A percentile compares a stretch with the other conserved stretches of the same genome.
phyloP scores from a whole-genome alignment of 2,329 filamentous ascomycete species.

The Fusarium palustre region DNA sequence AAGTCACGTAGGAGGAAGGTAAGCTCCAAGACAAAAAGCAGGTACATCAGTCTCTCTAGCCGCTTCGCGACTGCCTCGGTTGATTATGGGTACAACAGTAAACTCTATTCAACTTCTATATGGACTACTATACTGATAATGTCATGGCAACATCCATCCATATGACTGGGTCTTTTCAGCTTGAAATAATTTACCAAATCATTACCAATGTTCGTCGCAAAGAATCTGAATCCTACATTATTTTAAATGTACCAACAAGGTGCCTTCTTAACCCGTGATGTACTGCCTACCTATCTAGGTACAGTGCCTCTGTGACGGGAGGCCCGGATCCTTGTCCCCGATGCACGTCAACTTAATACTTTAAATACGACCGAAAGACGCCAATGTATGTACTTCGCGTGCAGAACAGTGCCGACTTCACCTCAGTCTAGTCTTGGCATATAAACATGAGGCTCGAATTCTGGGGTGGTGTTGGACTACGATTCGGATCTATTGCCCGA shows the following conservation, averaged over 20 bases:
- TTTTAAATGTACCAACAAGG: not conserved
- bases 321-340: slow-evolving; percentile 17
- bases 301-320: not conserved
- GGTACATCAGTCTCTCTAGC: slow-evolving; percentile 1
- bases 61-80: slow-evolving; percentile 8
- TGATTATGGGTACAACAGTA: not conserved
- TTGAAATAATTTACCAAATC: not conserved
- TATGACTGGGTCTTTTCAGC: not conserved
- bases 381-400: slow-evolving; percentile 4
- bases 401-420: not conserved
- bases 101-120: slow-evolving; percentile 9
- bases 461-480: not conserved
- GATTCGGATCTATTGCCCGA: not conserved
- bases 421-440: not conserved
- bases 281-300: not conserved
- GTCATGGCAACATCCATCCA: not conserved
- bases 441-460: not conserved
- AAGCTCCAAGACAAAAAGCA: slow-evolving; percentile 9
- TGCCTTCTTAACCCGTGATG: not conserved
- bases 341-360: slow-evolving; percentile 24
- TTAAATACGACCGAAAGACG: slow-evolving; percentile 22
- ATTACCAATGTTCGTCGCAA: not conserved
- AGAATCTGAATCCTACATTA: not conserved
- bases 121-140: not conserved
- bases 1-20: not conserved